Evolutionary conservation across 2,329 filamentous ascomycete genomes (phyloP).

Genomic region (Exophiala mesophila): DNA sequence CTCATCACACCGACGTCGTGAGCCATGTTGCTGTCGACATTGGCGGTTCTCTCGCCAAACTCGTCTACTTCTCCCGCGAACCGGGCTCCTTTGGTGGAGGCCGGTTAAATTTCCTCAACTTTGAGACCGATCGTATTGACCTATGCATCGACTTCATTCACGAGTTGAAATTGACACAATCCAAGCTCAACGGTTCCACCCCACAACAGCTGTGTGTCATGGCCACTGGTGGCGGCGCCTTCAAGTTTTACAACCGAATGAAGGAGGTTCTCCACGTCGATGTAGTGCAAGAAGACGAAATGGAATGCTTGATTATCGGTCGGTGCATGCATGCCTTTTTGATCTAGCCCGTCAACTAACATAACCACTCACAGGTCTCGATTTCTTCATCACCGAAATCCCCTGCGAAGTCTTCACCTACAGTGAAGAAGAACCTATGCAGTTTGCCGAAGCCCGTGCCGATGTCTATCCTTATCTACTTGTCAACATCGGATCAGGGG

Average conservation of each 20-base stretch:
- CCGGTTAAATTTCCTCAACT: slow-evolving; percentile 88
- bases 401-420: slow-evolving; percentile 97
- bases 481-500: slow-evolving; percentile 96
- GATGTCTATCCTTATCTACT: slow-evolving; percentile 94
- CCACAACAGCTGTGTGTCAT: slow-evolving; percentile 78
- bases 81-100: slow-evolving; percentile 75
- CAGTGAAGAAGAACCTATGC: slow-evolving; percentile 79
- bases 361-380: slow-evolving; percentile 75
- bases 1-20: slow-evolving; percentile 90
- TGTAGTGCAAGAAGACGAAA: slow-evolving; percentile 90
- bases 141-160: slow-evolving; percentile 90
- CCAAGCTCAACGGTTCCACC: slow-evolving; percentile 66
- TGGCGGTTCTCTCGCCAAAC: slow-evolving; percentile 89
- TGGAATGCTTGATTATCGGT: slow-evolving; percentile 97
- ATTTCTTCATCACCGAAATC: slow-evolving; percentile 99
- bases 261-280: slow-evolving; percentile 71
- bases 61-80: slow-evolving; percentile 95
- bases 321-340: too few species aligned
- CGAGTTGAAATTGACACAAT: slow-evolving; percentile 75
- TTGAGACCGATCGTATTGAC: slow-evolving; percentile 92
- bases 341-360: too few species aligned
- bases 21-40: slow-evolving; percentile 97
- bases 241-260: slow-evolving; percentile 93
- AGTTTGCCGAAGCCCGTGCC: slow-evolving; percentile 70
- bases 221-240: slow-evolving; percentile 92